Evolutionary conservation across 371 early-diverging fungal species (phyloP), one percentile per base, ranked within the genome.

Genomic region (Mortierella sp.): DNA sequence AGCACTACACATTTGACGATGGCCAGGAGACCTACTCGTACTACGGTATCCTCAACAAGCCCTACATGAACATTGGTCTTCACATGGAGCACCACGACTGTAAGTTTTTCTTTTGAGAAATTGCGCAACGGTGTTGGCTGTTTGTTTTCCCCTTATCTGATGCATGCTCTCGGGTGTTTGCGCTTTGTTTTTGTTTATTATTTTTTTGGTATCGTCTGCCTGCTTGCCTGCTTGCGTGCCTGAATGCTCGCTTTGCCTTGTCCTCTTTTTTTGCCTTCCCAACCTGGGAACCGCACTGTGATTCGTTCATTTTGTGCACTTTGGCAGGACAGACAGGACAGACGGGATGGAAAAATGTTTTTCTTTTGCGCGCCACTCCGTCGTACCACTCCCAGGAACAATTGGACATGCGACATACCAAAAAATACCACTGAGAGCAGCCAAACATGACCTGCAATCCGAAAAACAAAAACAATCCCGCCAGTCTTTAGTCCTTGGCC

Each of bases 1-100:
- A 99, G 91, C 99, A 99, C 89, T 99, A 97, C 87, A 97, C 97
- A 34, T 98, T 97, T 91, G 94, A 92, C 70, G 95, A 97, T 80
- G 99, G 98, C 21, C 97, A 97, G 89, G 99, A 99, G 88, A 98
- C 98, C 1, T 98, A 98, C 89, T 96, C 96, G 44, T 99, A 99
- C 94, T 99, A 99, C 83, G 99, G 98, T 59, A 88, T 92, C 64
- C 90, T 97, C 64, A 99, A 98, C 90, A 74, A 90, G 57, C 91
- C 95, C 51, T 96, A 93, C 80, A 92, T 96, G 91, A 96, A 96
- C 89, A 96, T 97, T 78, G 96, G 96, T 37, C 97, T 97, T 88
- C 99, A 99, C 90, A 98, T 97, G 88, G 99, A 99, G 91, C 99
- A 99, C 91, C 98, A 98, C 90, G 99, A 99, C 89, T 98, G 84